Evolutionary conservation across 495 filamentous ascomycete species (phyloP).

Genomic region (Aspergillus asperescens): DNA sequence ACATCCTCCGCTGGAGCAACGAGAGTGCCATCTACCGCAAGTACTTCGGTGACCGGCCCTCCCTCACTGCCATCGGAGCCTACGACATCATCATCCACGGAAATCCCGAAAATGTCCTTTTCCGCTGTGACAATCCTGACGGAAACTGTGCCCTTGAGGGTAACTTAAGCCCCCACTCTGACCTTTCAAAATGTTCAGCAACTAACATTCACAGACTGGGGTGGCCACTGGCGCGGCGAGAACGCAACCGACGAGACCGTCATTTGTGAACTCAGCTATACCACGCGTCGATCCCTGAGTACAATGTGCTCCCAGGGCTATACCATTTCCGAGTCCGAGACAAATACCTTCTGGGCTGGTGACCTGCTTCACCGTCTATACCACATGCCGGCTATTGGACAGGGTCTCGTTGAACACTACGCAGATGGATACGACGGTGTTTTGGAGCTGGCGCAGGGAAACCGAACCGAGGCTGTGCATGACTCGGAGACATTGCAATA

Average conservation of each 20-base stretch:
- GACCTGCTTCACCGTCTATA: constrained; percentile 55
- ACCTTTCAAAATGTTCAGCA: neutral
- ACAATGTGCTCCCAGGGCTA: constrained; percentile 51
- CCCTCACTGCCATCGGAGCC: constrained; percentile 48
- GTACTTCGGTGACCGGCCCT: constrained; percentile 51
- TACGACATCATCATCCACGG: constrained; percentile 47
- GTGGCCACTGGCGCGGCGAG: constrained; percentile 54
- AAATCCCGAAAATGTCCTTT: constrained; percentile 42
- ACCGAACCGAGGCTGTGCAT: constrained; percentile 34
- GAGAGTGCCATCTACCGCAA: constrained; percentile 49
- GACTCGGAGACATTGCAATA: constrained; percentile 52
- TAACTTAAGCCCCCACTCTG: constrained; percentile 9
- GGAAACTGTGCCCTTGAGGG: constrained; percentile 48
- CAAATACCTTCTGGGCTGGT: constrained; percentile 51
- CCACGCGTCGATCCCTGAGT: constrained; percentile 42
- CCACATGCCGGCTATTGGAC: constrained; percentile 50
- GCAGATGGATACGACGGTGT: constrained; percentile 48
- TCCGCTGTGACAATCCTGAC: constrained; percentile 57
- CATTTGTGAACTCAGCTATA: constrained; percentile 53
- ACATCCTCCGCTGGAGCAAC: constrained; percentile 47
- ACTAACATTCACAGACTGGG: constrained; percentile 38
- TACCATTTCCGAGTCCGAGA: constrained; percentile 39
- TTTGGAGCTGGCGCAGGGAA: constrained; percentile 37
- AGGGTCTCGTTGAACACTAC: constrained; percentile 50
- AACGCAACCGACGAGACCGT: constrained; percentile 57